phyloP scores from a whole-genome alignment of 257 asterid species.

The Fraxinus quadrangulata region DNA sequence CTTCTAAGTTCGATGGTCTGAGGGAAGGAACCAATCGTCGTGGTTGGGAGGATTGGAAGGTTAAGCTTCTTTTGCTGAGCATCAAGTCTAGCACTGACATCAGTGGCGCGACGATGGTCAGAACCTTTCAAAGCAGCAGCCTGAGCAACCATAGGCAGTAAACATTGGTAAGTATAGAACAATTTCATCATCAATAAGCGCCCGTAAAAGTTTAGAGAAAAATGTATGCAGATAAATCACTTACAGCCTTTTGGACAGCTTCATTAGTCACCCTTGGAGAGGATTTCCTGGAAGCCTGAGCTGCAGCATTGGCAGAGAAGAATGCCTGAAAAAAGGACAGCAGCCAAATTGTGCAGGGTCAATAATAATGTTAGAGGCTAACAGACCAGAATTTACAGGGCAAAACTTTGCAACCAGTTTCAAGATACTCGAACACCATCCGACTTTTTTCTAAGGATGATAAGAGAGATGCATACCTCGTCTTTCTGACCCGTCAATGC shows the following conservation, averaged over 20 bases:
- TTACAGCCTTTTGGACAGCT: constrained; percentile 59
- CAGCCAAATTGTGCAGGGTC: neutral
- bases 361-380: neutral
- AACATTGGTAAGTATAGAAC: neutral
- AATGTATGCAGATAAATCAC: constrained; percentile 17
- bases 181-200: neutral
- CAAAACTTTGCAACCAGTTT: neutral
- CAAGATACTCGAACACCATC: neutral
- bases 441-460: neutral
- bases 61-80: constrained; percentile 58
- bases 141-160: constrained; percentile 19
- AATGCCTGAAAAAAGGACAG: constrained; percentile 30
- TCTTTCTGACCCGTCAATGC: constrained; percentile 46
- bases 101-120: constrained; percentile 58
- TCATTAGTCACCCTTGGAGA: constrained; percentile 54
- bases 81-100: constrained; percentile 52
- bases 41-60: constrained; percentile 58
- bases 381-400: neutral
- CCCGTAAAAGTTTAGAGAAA: neutral
- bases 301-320: constrained; percentile 52
- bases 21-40: constrained; percentile 61
- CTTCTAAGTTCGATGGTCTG: constrained; percentile 55
- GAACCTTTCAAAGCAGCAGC: constrained; percentile 56
- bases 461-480: constrained; percentile 34
- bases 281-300: constrained; percentile 56